These are phyloP conservation scores for Acer yangbiense DNA, from an alignment of 345 rosid genomes.

Conservation along the genomic window DNA sequence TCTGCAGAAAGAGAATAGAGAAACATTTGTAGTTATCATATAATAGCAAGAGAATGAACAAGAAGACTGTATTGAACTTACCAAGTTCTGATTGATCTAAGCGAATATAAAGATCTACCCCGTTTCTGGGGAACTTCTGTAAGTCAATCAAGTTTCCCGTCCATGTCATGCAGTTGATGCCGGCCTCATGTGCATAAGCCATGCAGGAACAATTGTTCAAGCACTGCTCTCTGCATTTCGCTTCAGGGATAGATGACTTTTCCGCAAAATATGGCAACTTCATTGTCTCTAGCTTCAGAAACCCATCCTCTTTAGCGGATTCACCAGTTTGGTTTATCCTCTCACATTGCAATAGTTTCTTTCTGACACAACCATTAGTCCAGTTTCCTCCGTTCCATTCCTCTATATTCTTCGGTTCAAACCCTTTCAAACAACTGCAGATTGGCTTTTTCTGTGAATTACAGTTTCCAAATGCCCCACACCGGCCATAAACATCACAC, in stretches of 20 bases:
- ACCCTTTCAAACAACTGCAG: conserved; percentile 60
- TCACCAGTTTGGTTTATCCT: conserved; percentile 22
- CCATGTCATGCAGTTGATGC: conserved; percentile 54
- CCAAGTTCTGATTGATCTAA: conserved; percentile 37
- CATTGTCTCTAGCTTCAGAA: conserved; percentile 36
- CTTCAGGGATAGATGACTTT: conserved; percentile 11
- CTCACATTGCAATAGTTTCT: conserved; percentile 32
- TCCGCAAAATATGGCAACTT: conserved; percentile 45
- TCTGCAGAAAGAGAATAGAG: conserved; percentile 13
- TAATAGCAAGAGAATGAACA: neutral
- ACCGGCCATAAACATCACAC: conserved; percentile 50
- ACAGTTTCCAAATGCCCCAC: conserved; percentile 57
- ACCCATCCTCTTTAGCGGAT: conserved; percentile 38
- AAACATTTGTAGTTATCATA: too few species aligned
- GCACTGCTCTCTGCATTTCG: conserved; percentile 39
- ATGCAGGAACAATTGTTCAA: conserved; percentile 48
- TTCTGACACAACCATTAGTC: conserved; percentile 55
- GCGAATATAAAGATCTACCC: conserved; percentile 49
- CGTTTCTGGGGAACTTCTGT: conserved; percentile 32
- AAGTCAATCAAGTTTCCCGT: conserved; percentile 36
- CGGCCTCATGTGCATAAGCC: conserved; percentile 46
- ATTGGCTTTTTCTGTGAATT: conserved; percentile 22
- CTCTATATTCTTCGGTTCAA: conserved; percentile 38
- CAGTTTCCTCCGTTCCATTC: conserved; percentile 52
- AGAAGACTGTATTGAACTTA: neutral